These are phyloP conservation scores for Pichia nakasei DNA, from an alignment of 805 yeast species.

Conservation along the genomic window DNA sequence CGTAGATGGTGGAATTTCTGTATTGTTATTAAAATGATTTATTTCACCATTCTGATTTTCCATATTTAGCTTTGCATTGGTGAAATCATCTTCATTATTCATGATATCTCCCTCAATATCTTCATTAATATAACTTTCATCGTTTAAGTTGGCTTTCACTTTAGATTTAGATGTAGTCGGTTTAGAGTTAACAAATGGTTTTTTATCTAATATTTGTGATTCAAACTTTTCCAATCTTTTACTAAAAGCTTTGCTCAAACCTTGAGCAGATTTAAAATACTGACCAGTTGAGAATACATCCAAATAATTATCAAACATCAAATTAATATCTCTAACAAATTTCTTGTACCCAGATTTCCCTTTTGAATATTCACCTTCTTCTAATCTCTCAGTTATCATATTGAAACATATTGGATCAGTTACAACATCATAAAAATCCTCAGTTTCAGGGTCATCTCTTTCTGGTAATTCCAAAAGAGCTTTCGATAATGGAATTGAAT, in stretches of 20 bases:
- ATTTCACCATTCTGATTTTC: constrained; percentile 8
- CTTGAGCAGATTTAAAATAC: constrained; percentile 62
- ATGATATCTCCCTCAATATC: not conserved
- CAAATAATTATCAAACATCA: constrained; percentile 74
- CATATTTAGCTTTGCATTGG: too few relatives aligned
- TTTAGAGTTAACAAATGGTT: not conserved
- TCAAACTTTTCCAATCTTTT: constrained; percentile 29
- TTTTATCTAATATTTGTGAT: constrained; percentile 15
- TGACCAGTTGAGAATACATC: constrained; percentile 68
- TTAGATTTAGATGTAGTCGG: not conserved
- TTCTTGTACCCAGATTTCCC: constrained; percentile 42
- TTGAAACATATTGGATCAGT: constrained; percentile 67
- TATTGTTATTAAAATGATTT: constrained; percentile 4
- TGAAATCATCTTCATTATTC: not conserved
- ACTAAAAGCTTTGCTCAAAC: constrained; percentile 46
- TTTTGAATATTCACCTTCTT: constrained; percentile 41
- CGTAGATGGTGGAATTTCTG: constrained; percentile 3
- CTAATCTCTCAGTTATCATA: constrained; percentile 45
- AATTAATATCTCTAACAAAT: constrained; percentile 48
- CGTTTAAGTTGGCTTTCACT: constrained; percentile 1
- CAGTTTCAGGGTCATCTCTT: constrained; percentile 45
- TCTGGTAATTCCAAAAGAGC: constrained; percentile 69
- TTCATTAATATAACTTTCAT: not conserved
- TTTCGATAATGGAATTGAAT: constrained; percentile 22
- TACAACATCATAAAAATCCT: constrained; percentile 64